Percentiles rank a stretch among this genome's conserved stretches.
Evolutionary conservation across 139 green algal species (phyloP).

Genomic region (Desmodesmus armatus): DNA sequence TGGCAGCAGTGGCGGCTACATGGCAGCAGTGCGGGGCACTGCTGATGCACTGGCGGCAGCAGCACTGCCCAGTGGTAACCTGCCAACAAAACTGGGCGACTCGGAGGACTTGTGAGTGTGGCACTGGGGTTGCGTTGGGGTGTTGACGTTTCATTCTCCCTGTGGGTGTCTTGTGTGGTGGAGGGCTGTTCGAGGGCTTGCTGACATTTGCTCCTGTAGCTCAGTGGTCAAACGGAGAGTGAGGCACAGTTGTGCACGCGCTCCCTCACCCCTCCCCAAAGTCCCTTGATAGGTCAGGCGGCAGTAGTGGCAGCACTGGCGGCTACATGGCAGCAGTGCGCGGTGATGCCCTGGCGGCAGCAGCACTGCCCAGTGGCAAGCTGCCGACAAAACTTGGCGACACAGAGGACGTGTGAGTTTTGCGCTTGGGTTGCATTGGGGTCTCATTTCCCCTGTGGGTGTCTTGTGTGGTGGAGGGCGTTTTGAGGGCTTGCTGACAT

Average conservation of each 20-base stretch:
- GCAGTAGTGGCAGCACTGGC: not conserved
- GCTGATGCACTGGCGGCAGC: slow-evolving; percentile 33
- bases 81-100: slow-evolving; percentile 51
- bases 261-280: no score
- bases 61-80: slow-evolving; percentile 50
- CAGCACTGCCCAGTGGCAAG: slow-evolving; percentile 50
- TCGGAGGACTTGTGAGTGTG: slow-evolving; percentile 39
- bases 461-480: no score
- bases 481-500: no score
- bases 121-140: not conserved
- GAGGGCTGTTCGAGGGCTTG: no score
- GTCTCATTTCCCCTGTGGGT: no score
- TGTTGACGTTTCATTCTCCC: no score
- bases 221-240: no score
- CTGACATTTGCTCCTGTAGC: no score
- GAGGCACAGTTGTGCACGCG: not conserved
- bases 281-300: no score
- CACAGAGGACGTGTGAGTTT: slow-evolving; percentile 41
- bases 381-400: slow-evolving; percentile 52
- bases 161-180: no score
- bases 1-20: not conserved
- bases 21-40: not conserved
- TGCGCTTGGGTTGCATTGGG: not conserved
- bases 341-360: slow-evolving; percentile 27
- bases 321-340: not conserved